Evolutionary conservation across 2,329 filamentous ascomycete genomes (phyloP).

Genomic region (Taxawa tesnikishii): DNA sequence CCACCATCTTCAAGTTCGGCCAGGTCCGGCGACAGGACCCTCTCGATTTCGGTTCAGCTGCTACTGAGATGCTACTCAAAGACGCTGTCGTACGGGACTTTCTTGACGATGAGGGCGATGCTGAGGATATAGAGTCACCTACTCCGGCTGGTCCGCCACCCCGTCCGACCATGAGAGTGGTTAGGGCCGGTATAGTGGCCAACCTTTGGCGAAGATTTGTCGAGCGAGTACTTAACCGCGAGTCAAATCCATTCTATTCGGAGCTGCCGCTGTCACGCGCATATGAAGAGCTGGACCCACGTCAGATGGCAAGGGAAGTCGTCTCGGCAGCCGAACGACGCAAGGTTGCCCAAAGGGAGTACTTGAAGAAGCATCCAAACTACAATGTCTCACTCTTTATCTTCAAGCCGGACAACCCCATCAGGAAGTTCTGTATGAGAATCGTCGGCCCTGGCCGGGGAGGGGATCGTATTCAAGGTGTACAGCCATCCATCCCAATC

Average conservation of each 20-base stretch:
- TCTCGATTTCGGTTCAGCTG: slow-evolving; percentile 80
- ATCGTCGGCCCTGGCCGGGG: slow-evolving; percentile 88
- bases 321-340: slow-evolving; percentile 71
- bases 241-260: slow-evolving; percentile 93
- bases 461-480: slow-evolving; percentile 73
- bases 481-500: slow-evolving; percentile 74
- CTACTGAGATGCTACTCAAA: slow-evolving; percentile 92
- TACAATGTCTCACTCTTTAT: slow-evolving; percentile 91
- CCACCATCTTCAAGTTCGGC: slow-evolving; percentile 49
- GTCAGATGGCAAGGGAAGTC: slow-evolving; percentile 81
- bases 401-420: slow-evolving; percentile 63
- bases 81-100: slow-evolving; percentile 94
- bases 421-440: slow-evolving; percentile 74
- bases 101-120: slow-evolving; percentile 56
- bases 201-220: slow-evolving; percentile 13
- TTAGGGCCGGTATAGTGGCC: slow-evolving; percentile 3
- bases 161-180: not conserved
- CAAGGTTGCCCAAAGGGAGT: slow-evolving; percentile 82
- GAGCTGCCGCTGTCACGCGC: slow-evolving; percentile 58
- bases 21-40: slow-evolving; percentile 62
- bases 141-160: slow-evolving; percentile 1
- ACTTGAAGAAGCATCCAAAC: slow-evolving; percentile 69
- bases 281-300: slow-evolving; percentile 71
- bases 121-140: too few relatives aligned
- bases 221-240: slow-evolving; percentile 29